phyloP scores from a whole-genome alignment of 345 rosid genomes.

The Xanthoceras sorbifolium region DNA sequence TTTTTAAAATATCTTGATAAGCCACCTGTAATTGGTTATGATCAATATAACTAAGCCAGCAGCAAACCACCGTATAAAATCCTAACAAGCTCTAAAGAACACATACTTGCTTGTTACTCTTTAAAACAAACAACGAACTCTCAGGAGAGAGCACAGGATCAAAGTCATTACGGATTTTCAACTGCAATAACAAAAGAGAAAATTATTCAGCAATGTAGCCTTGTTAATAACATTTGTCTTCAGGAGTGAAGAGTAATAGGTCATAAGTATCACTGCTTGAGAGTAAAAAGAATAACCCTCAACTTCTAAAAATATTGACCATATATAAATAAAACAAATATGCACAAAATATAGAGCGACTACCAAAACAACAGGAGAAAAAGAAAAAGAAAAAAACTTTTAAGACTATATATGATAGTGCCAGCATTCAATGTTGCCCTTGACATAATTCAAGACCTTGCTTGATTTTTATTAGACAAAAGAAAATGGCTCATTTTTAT shows the following conservation, averaged over 20 bases:
- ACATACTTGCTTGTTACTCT: conserved; percentile 91
- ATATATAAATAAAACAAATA: background rate
- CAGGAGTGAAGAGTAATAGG: conserved; percentile 1
- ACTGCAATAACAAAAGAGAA: conserved; percentile 47
- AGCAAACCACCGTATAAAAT: conserved; percentile 2
- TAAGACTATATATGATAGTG: background rate
- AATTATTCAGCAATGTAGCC: conserved; percentile 14
- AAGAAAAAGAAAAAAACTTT: background rate
- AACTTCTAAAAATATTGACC: background rate
- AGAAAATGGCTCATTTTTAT: background rate
- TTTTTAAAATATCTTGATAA: conserved; percentile 80
- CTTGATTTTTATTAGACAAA: background rate
- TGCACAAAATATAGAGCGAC: background rate
- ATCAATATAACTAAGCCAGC: conserved; percentile 16
- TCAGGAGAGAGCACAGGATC: conserved; percentile 99
- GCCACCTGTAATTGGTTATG: conserved; percentile 59
- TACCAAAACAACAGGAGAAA: background rate
- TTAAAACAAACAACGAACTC: conserved; percentile 95
- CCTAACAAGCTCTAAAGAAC: conserved; percentile 10
- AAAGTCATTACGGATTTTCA: conserved; percentile 98
- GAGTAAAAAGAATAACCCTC: background rate
- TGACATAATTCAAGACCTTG: background rate
- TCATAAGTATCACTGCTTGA: conserved; percentile 7
- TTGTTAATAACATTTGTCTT: background rate
- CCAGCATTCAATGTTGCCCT: background rate